Evolutionary conservation across 768 basidiomycete genomes (phyloP).

Genomic region (Mycena albidolilacea): DNA sequence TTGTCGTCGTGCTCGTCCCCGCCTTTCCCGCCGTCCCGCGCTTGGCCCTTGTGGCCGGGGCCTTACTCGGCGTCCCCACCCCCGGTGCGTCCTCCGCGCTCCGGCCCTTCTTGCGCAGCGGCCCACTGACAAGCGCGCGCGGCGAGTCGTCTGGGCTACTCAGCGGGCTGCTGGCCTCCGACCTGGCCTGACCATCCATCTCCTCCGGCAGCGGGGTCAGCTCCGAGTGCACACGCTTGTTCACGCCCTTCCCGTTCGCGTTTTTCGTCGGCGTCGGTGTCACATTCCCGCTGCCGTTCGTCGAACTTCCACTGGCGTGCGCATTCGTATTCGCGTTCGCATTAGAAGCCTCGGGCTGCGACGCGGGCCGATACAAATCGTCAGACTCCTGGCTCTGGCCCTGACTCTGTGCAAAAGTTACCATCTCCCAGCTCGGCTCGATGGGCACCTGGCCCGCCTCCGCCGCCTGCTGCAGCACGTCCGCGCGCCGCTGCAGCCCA

Average conservation of each 20-base stretch:
- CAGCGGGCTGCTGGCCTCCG: constrained; percentile 31
- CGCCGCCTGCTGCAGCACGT: constrained; percentile 62
- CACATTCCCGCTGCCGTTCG: not conserved
- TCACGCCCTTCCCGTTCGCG: constrained; percentile 44
- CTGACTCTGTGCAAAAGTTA: constrained; percentile 55
- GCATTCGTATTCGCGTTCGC: constrained; percentile 4
- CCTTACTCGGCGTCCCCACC: constrained; percentile 10
- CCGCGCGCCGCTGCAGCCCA: constrained; percentile 63
- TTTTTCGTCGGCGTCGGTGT: constrained; percentile 7
- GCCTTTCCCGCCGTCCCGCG: constrained; percentile 15
- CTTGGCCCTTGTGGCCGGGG: not conserved
- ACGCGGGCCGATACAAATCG: constrained; percentile 33
- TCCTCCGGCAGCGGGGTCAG: constrained; percentile 62
- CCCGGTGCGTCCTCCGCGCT: constrained; percentile 12
- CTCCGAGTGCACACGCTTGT: constrained; percentile 61
- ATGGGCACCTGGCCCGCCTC: constrained; percentile 57
- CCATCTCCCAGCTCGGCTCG: constrained; percentile 73
- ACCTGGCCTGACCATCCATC: constrained; percentile 22
- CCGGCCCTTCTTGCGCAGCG: constrained; percentile 28
- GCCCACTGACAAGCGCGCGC: constrained; percentile 17
- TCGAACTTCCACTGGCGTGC: not conserved
- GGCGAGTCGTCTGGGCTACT: constrained; percentile 29
- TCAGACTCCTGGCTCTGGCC: not conserved
- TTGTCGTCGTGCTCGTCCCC: not conserved
- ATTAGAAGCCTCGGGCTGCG: not conserved